Evolutionary conservation across 192 early-diverging fungal species (phyloP).

Genomic region (Linnemannia schmuckeri): DNA sequence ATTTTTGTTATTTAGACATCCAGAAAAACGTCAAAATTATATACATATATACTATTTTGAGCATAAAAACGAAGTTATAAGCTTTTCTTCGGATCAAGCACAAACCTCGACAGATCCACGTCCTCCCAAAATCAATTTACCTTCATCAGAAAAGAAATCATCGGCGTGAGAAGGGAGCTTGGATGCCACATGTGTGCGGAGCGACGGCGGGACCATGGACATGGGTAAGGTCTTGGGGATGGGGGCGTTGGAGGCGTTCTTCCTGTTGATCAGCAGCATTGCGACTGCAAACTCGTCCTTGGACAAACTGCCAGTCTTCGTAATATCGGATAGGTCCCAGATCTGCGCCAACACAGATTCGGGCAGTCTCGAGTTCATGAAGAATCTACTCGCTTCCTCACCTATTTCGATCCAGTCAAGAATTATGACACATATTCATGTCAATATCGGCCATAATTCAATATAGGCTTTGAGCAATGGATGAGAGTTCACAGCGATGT

Average conservation of each 20-base stretch:
- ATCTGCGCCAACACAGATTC: conserved; percentile 77
- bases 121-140: too few relatives aligned
- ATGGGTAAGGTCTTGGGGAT: conserved; percentile 70
- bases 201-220: conserved; percentile 69
- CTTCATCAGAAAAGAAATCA: too few relatives aligned
- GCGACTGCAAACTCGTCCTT: conserved; percentile 85
- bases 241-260: conserved; percentile 57
- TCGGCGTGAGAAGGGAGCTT: too few relatives aligned
- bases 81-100: too few relatives aligned
- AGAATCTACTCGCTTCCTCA: conserved; percentile 81
- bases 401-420: conserved; percentile 54
- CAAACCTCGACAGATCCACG: too few relatives aligned
- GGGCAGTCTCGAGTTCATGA: conserved; percentile 82
- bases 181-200: conserved; percentile 16
- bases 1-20: too few relatives aligned
- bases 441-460: neutral
- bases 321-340: conserved; percentile 83
- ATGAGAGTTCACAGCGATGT: neutral
- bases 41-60: too few relatives aligned
- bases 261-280: conserved; percentile 81
- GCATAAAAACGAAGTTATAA: too few relatives aligned
- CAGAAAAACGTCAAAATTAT: too few relatives aligned
- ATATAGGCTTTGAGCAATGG: too few relatives aligned
- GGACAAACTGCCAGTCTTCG: conserved; percentile 69
- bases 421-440: neutral